Evolutionary conservation across 2,329 filamentous ascomycete species (phyloP), one percentile per base, ranked within the genome.

Genomic region (Alternaria viburni): DNA sequence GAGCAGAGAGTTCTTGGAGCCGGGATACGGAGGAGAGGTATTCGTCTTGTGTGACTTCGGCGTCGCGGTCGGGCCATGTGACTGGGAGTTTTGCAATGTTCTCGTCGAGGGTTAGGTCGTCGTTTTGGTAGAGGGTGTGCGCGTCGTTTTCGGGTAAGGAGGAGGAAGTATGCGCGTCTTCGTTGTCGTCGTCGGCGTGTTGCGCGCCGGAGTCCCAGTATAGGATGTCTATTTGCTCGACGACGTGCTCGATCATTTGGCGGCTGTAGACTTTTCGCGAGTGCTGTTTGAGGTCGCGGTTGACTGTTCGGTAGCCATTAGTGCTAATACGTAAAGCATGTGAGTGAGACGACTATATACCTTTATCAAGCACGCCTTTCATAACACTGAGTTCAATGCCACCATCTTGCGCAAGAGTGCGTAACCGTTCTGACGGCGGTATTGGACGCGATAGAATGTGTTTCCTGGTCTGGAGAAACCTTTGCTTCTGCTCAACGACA

Each of bases 221-320:
- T 47, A 91, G 80, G 51, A 80, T 79, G 77, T 91, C 89, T 45
- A 93, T 88, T 80, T 93, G 90, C 81, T 92, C 90, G 2, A 90
- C 90, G 17, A 93, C 86, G 71, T 91, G 89, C 36, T 90, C 86
- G 55, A 86, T 88, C n/a, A 90, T 89, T 69, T 91, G 89, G 0
- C 89, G 86, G 15, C 88, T 86, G 75, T 92, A 92, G 6, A 88
- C 88, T 59, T 88, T 85, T 36, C 86, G 87, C 28, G 85, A 85
- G 75, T 93, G 91, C 69, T 90, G 88, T 67, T 86, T 85, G 13
- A 92, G 80, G 15, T 84, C 80, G 63, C 88, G 86, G 74, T 91
- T 91, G 12, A 91, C 86, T 86, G 11, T n/a, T 23, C 5, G 32
- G 1, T 10, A 6, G n/a, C 4, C 17, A 6, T 67, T 21, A 66